Evolutionary conservation across 768 basidiomycete species (phyloP).

Genomic region (Saitozyma sp.): DNA sequence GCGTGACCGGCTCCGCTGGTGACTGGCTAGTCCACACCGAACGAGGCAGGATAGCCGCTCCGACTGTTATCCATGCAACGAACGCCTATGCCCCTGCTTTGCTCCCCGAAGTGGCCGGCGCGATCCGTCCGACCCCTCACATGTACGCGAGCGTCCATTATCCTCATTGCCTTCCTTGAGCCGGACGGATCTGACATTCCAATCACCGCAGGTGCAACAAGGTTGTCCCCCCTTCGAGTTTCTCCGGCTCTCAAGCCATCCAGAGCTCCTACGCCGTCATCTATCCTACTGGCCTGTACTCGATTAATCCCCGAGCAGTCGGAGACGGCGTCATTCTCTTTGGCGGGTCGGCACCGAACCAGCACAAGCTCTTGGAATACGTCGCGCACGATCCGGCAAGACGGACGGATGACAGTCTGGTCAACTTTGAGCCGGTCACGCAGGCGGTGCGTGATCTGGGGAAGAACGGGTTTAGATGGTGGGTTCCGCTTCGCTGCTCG

Average conservation of each 20-base stretch:
- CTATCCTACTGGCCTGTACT: conserved; percentile 18
- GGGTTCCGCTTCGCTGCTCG: conserved; percentile 9
- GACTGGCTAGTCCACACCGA: conserved; percentile 64
- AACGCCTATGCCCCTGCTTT: conserved; percentile 78
- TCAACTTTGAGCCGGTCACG: conserved; percentile 37
- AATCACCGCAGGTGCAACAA: conserved; percentile 60
- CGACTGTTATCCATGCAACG: conserved; percentile 76
- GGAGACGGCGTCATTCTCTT: conserved; percentile 26
- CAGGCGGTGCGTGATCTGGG: conserved; percentile 35
- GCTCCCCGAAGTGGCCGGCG: conserved; percentile 50
- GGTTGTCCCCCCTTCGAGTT: conserved; percentile 51
- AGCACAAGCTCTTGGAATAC: conserved; percentile 19
- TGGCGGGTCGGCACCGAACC: conserved; percentile 25
- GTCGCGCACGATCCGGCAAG: conserved; percentile 17
- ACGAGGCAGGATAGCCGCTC: conserved; percentile 63
- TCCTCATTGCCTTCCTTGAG: neutral
- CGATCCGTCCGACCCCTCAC: conserved; percentile 20
- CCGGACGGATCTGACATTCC: conserved; percentile 1
- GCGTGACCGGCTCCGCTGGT: conserved; percentile 1
- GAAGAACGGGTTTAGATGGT: conserved; percentile 43
- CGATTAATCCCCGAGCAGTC: conserved; percentile 24
- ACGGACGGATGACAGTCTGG: conserved; percentile 25
- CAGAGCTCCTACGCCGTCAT: conserved; percentile 25
- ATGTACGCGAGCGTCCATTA: conserved; percentile 18
- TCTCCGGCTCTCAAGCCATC: conserved; percentile 29